Evolutionary conservation across 2,329 filamentous ascomycete species (phyloP).

Genomic region (Rhinocladiella mackenziei): DNA sequence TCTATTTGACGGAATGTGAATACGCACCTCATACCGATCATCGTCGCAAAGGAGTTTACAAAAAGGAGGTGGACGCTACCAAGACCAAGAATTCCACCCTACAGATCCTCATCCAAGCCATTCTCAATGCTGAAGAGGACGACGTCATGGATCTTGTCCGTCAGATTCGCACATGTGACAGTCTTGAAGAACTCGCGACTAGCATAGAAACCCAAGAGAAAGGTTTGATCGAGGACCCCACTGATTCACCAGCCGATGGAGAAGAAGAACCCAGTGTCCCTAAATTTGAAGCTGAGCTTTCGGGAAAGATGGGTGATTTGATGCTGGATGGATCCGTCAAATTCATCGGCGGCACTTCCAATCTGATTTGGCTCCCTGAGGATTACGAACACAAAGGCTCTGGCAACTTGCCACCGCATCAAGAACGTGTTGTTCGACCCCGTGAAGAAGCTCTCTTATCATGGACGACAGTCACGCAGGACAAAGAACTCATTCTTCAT

Average conservation of each 20-base stretch:
- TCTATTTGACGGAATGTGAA: slow-evolving; percentile 73
- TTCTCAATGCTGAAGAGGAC: slow-evolving; percentile 85
- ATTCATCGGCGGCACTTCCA: slow-evolving; percentile 91
- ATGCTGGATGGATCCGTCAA: slow-evolving; percentile 80
- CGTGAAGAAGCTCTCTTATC: slow-evolving; percentile 69
- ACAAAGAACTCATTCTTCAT: slow-evolving; percentile 74
- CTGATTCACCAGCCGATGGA: slow-evolving; percentile 36
- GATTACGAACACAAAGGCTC: slow-evolving; percentile 41
- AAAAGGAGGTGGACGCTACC: slow-evolving; percentile 82
- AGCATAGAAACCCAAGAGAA: slow-evolving; percentile 54
- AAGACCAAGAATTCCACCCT: slow-evolving; percentile 84
- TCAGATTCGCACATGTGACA: slow-evolving; percentile 82
- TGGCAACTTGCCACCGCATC: slow-evolving; percentile 4
- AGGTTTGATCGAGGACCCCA: slow-evolving; percentile 40
- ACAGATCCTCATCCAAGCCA: slow-evolving; percentile 87
- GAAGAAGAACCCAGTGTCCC: slow-evolving; percentile 26
- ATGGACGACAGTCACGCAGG: slow-evolving; percentile 83
- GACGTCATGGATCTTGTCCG: slow-evolving; percentile 77
- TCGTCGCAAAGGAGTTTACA: slow-evolving; percentile 92
- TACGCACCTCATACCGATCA: slow-evolving; percentile 97
- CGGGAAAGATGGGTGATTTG: slow-evolving; percentile 89
- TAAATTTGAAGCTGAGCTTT: slow-evolving; percentile 71
- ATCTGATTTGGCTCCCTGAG: slow-evolving; percentile 73
- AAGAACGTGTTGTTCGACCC: slow-evolving; percentile 40
- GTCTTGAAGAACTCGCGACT: slow-evolving; percentile 61